Base-by-base conservation (phyloP, 2,329 filamentous ascomycete species). In the Penicillium psychrosexuale region DNA sequence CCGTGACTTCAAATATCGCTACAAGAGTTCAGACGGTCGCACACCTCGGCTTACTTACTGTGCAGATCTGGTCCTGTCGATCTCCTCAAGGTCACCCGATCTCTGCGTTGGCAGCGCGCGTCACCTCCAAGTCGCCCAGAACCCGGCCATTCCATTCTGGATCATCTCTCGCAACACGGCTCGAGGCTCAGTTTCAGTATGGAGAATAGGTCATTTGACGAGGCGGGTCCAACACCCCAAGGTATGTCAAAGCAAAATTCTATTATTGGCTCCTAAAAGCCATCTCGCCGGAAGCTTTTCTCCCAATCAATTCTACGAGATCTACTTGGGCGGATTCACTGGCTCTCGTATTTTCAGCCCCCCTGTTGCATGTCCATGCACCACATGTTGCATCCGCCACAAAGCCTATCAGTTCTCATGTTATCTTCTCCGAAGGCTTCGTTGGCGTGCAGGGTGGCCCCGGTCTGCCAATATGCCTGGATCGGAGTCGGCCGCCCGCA, bases 71-170 rank as follows among this genome's bases (percentile, higher is more conserved):
- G 58, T 62, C 60, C 61, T 64, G 67, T 67, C 65, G 66, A 69
- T 69, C 66, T 51, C 30, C 39, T 54, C 46, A 55, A 59, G 61
- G 69, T 71, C 69, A 71, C 67, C 69, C 60, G 69, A 69, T 69
- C 68, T 67, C 64, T 71, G 69, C 58, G 69, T 64, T 71, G 69
- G 67, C 69, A 69, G 37, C 57, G 56, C 63, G 61, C 58, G 56
- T 62, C 62, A 64, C 50, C 45, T 54, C 57, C 28, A 48, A n/a
- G 15, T 30, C 28, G 27, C 44, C 44, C 44, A 48, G 53, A 49
- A 33, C 34, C 53, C 42, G 36, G 22, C 46, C 33, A 38, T 38
- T 22, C 28, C 58, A 59, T 33, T 45, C 47, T 55, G 47, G 47
- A 55, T 40, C 31, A 28, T 33, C 22, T 27, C 37, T 28, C 24